Base-by-base conservation (phyloP, 2,329 filamentous ascomycete species). In the Leptographium lundbergii region DNA sequence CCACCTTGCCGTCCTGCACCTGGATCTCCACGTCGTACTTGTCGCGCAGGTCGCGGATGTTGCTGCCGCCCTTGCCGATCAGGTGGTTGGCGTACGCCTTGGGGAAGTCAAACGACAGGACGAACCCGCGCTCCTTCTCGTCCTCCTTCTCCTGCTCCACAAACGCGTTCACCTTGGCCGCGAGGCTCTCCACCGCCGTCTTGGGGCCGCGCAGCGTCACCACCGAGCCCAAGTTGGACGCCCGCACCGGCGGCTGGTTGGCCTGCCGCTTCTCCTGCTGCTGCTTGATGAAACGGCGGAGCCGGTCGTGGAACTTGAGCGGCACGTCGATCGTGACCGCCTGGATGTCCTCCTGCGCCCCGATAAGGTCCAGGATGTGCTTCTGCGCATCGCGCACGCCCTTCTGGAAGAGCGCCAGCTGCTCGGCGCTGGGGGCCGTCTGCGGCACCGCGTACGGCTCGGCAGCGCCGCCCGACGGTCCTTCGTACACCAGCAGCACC, bases 41-140 rank as follows among this genome's bases (percentile, higher is more conserved):
- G 62, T 87, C 84, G 54, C 82, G 79, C 45, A 87, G 74, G 66
- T 86, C 83, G 58, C 78, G 78, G 66, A 87, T 85, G 68, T 85
- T 80, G 71, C 81, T 84, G 22, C 84, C 84, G 56, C 81, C 80
- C 71, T 86, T 86, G 57, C 84, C 85, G 66, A 86, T 85, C 2
- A 87, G 81, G 69, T 95, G 87, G 71, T 96, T 96, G 63, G 91
- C 91, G 69, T 85, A 95, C 73, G 96, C 95, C 70, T 96, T 89
- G 9, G 92, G 92, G 75, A 96, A 99, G 63, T 96, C 90, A 65
- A 97, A 97, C 29, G 81, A 84, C 61, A 89, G 76, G 2, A 84
- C 91, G 73, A 91, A 95, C 52, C 89, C 91, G 61, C 92, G 88
- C 74, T 97, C 92, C 69, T 94, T 88, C 72, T 97, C 92, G 62